Evolutionary conservation across 2,329 filamentous ascomycete species (phyloP), one percentile per base, ranked within the genome.

Genomic region (Aspergillus pseudoglaucus): DNA sequence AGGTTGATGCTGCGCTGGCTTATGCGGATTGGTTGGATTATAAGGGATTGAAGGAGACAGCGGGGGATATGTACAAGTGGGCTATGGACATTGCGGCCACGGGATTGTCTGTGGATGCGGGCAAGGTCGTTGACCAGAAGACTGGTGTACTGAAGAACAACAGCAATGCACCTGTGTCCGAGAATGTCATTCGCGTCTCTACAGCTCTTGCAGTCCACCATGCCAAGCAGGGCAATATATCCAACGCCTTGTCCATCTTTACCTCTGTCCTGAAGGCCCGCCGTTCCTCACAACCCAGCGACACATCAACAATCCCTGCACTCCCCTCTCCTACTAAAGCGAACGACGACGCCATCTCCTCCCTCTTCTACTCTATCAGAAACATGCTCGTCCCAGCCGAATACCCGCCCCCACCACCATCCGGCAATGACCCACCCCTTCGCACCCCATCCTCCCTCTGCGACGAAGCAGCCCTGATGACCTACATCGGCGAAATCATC

Each of bases 401-500:
- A 37, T 95, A 90, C 62, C 90, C 91, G 0, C 67, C 81, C 0
- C 78, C 87, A 0, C 86, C 84, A 0, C 74, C 80, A 0, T 83
- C 87, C 43, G 90, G 90, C 46, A 80, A 85, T 42, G 70, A 79
- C 3, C 76, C 84, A 0, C 82, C 90, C 0, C 69, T 77, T 48
- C 84, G 88, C 42, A 80, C 79, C 47, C 63, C 81, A 8, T 74
- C 77, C 23, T 82, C 87, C 54, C 78, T 80, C 33, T 96, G 90
- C 67, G 85, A 93, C 55, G 90, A 96, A 67, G 89, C 90, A 2
- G 88, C 82, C 0, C 71, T 96, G 12, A 90, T 89, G 75, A 79
- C 90, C 20, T 93, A 95, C 67, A 91, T 97, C 53, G 91, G 91
- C 49, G 91, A 97, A 71, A 95, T 97, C 45, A 78, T 97, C 27